Base-by-base conservation (phyloP, 441 rosid species). In the Macaranga tanarius region DNA sequence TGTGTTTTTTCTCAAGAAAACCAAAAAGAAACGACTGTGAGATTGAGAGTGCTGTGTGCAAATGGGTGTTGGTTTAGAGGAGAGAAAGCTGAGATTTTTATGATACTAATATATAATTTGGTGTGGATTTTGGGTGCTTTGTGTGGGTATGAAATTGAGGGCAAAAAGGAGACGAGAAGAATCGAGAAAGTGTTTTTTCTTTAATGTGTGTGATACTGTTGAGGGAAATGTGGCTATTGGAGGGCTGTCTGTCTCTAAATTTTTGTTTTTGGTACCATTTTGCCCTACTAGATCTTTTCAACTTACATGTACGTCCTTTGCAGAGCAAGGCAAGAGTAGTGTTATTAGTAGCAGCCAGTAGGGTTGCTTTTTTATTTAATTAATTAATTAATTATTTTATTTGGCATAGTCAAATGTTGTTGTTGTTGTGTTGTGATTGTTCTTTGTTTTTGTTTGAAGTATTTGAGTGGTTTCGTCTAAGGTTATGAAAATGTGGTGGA, bases 51-150 rank as follows among this genome's bases (percentile, higher is more conserved):
- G 45, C 7, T 7, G 45, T 45, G 12, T 25, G 31, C 10, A 56
- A 38, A 69, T 10, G 57, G 40, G 23, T 31, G 0, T 45, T 48
- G 28, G 10, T 58, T 67, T 56, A 26, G 22, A 1, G 74, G 74
- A 47, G 60, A 75, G 47, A 56, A 73, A 71, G 72, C 70, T 70
- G 70, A 75, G 85, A 81, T 79, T 79, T 79, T 76, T 78, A 59
- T 12, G 25, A 8, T 62, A 25, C 22, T 12, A 5, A 2, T 38
- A n/a, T 67, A 1, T 17, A 19, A n/a, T 20, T 10, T 47, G 2
- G 51, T 13, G 40, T 61, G 2, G n/a, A 13, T 31, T 5, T 69
- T 40, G 38, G 38, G 38, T 31, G 38, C 2, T 22, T 40, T 22
- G 1, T 23, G 7, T 42, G 40, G 2, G 62, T 28, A 48, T 54